These are phyloP conservation scores for Pyrus pyrifolia DNA, from an alignment of 306 rosid genomes.

Conservation along the genomic window DNA sequence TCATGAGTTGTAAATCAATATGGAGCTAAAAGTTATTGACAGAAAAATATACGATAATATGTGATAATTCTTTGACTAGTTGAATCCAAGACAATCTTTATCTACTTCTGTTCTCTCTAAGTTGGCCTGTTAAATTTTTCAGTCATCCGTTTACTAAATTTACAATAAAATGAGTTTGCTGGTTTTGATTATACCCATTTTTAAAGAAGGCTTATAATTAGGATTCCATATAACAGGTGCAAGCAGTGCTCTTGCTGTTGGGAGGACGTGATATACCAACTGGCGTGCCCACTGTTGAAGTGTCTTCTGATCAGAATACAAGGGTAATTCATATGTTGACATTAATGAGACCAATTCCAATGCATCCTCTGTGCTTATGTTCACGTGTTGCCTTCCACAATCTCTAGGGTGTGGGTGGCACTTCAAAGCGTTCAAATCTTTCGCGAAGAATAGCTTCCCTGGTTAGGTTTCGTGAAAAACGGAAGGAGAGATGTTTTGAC, in stretches of 20 bases:
- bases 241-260: conserved; percentile 84
- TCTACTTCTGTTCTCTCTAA: background rate
- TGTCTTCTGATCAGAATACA: conserved; percentile 47
- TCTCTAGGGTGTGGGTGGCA: conserved; percentile 53
- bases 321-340: conserved; percentile 44
- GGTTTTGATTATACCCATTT: conserved; percentile 2
- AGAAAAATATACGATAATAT: background rate
- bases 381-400: conserved; percentile 21
- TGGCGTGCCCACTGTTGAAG: conserved; percentile 49
- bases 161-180: conserved; percentile 3
- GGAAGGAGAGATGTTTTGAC: conserved; percentile 96
- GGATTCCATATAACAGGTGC: conserved; percentile 54
- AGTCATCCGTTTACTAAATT: background rate
- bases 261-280: conserved; percentile 68
- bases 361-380: conserved; percentile 28
- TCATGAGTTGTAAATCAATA: background rate
- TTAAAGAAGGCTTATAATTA: background rate
- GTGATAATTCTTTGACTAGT: background rate
- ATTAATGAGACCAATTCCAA: conserved; percentile 17
- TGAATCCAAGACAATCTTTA: background rate
- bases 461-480: conserved; percentile 91
- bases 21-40: background rate
- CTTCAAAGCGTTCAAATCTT: conserved; percentile 65
- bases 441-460: conserved; percentile 93
- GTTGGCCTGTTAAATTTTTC: background rate